Percentiles rank a stretch among this genome's conserved stretches.
Evolutionary conservation across 108 stramenopile species (phyloP).

Genomic region (Skeletonema marinoi): DNA sequence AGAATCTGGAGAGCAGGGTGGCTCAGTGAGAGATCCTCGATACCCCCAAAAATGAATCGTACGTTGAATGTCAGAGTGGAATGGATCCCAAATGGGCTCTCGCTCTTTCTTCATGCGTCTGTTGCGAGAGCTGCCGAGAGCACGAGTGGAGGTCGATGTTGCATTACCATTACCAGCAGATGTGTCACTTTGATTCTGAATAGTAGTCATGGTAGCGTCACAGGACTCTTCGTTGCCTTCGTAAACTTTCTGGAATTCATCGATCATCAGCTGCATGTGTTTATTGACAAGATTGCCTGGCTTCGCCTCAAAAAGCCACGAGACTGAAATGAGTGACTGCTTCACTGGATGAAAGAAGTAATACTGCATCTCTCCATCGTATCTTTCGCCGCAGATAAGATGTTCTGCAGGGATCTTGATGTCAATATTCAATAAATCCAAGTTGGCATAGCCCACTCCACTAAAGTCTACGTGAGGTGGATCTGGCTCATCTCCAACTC

Average conservation of each 20-base stretch:
- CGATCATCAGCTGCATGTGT: slow-evolving; percentile 39
- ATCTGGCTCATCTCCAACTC: slow-evolving; percentile 21
- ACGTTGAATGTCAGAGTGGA: slow-evolving; percentile 10
- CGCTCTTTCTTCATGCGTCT: slow-evolving; percentile 3
- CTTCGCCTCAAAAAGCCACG: slow-evolving; percentile 39
- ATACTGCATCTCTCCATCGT: slow-evolving; percentile 66
- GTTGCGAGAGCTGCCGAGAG: background rate
- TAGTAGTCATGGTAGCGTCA: background rate
- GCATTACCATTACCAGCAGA: background rate
- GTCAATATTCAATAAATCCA: slow-evolving; percentile 54
- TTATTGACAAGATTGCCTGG: slow-evolving; percentile 6
- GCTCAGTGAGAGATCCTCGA: slow-evolving; percentile 81
- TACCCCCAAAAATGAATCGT: slow-evolving; percentile 78
- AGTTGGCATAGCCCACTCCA: slow-evolving; percentile 13
- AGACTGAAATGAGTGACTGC: slow-evolving; percentile 25
- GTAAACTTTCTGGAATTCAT: slow-evolving; percentile 33
- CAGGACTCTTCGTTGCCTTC: slow-evolving; percentile 32
- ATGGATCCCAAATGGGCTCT: slow-evolving; percentile 39
- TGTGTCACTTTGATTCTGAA: background rate
- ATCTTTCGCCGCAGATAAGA: slow-evolving; percentile 57
- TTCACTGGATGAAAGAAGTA: slow-evolving; percentile 22
- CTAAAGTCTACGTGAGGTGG: slow-evolving; percentile 40
- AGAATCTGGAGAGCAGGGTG: slow-evolving; percentile 73
- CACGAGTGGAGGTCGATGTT: background rate
- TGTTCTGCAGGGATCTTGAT: slow-evolving; percentile 71